Evolutionary conservation across 1,284 basidiomycete genomes (phyloP).

Genomic region (Lentinus polychrous): DNA sequence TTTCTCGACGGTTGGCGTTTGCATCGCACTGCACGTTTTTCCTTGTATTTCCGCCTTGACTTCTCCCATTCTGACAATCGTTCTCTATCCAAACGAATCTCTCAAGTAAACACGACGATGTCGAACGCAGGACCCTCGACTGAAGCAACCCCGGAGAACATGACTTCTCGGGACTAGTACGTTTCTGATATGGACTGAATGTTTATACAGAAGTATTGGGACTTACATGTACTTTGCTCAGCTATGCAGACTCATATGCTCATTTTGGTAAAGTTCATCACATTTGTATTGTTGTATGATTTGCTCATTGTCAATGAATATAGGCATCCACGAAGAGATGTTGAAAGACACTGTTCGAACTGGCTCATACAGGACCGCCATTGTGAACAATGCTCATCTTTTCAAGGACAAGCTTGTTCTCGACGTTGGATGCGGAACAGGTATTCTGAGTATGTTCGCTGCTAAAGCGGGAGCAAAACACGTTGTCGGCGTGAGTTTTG

Average conservation of each 20-base stretch:
- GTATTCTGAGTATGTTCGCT: conserved; percentile 98
- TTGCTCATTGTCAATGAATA: conserved; percentile 3
- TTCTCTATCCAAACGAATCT: not conserved
- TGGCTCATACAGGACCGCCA: conserved; percentile 90
- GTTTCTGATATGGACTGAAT: conserved; percentile 27
- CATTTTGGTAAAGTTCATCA: conserved; percentile 72
- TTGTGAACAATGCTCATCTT: conserved; percentile 91
- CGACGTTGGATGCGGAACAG: conserved; percentile 98
- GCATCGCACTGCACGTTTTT: not conserved
- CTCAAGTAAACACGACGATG: conserved; percentile 26
- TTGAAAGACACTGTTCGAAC: conserved; percentile 97
- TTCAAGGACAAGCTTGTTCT: conserved; percentile 95
- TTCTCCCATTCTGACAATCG: too few species aligned
- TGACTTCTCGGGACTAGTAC: conserved; percentile 82
- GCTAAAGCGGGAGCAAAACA: conserved; percentile 95
- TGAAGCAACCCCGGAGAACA: conserved; percentile 28
- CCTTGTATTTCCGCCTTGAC: too few species aligned
- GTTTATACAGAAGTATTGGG: not conserved
- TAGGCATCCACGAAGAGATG: conserved; percentile 99
- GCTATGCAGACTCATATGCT: conserved; percentile 89
- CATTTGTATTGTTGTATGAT: conserved; percentile 6
- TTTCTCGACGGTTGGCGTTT: not conserved
- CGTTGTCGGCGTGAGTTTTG: conserved; percentile 78
- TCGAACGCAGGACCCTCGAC: conserved; percentile 33
- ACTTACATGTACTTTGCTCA: conserved; percentile 29